Percentiles rank a stretch among this genome's conserved stretches.
Evolutionary conservation across 306 rosid species (phyloP).

Genomic region (Lablab purpureus): DNA sequence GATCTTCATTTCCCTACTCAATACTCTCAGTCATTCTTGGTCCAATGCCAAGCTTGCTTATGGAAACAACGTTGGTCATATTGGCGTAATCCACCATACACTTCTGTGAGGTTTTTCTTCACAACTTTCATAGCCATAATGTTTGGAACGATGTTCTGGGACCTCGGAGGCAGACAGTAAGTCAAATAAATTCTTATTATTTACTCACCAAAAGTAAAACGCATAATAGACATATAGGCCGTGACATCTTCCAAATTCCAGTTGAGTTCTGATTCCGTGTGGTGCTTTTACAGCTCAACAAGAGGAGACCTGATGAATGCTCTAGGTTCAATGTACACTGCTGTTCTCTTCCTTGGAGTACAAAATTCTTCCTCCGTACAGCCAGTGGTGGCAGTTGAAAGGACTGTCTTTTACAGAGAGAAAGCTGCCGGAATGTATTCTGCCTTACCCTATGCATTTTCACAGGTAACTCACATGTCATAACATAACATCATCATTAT

Average conservation of each 20-base stretch:
- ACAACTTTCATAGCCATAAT: constrained; percentile 50
- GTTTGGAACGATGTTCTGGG: constrained; percentile 61
- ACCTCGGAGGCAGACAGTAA: constrained; percentile 55
- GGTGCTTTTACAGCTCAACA: constrained; percentile 8
- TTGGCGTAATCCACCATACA: constrained; percentile 65
- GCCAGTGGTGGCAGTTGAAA: constrained; percentile 66
- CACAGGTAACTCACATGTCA: constrained; percentile 56
- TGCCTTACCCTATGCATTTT: constrained; percentile 68
- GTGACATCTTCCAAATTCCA: constrained; percentile 43
- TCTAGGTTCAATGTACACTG: constrained; percentile 61
- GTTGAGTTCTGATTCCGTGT: neutral
- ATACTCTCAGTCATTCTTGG: constrained; percentile 66
- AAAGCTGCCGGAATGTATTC: constrained; percentile 74
- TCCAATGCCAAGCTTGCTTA: constrained; percentile 78
- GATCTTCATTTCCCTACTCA: constrained; percentile 68
- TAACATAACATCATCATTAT: no score
- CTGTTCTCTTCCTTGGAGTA: constrained; percentile 65
- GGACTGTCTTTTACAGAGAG: constrained; percentile 69
- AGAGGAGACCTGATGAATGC: constrained; percentile 58
- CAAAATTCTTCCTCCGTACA: constrained; percentile 60
- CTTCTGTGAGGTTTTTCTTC: constrained; percentile 59
- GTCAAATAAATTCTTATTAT: neutral
- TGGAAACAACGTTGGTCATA: constrained; percentile 79
- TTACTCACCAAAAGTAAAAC: neutral
- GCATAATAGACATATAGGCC: neutral